Evolutionary conservation across 225 moss, liverwort and hornwort species (phyloP).

Genomic region (Pseudoscleropodium purum): DNA sequence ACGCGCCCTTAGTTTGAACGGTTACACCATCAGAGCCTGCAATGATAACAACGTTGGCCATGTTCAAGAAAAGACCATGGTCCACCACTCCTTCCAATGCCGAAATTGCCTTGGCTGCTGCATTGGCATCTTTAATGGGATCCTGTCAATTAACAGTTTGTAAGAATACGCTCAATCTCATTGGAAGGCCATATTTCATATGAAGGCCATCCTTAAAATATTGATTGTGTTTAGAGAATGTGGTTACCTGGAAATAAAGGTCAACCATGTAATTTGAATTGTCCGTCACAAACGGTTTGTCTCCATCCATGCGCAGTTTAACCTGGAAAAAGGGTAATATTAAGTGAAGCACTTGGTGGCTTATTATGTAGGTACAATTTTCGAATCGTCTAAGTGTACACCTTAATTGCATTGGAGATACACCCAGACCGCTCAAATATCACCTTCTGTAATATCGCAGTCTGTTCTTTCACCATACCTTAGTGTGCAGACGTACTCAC

Average conservation of each 20-base stretch:
- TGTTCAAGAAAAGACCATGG: constrained; percentile 81
- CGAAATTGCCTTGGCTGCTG: constrained; percentile 69
- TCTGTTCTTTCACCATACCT: background rate
- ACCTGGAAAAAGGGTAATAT: constrained; percentile 13
- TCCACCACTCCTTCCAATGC: constrained; percentile 82
- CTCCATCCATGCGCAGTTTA: constrained; percentile 66
- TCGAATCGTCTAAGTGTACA: background rate
- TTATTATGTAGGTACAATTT: background rate
- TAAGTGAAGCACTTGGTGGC: background rate
- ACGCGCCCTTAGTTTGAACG: constrained; percentile 49
- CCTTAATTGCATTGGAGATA: background rate
- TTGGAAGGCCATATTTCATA: background rate
- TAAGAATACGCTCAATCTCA: background rate
- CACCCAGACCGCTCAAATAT: background rate
- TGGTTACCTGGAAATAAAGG: constrained; percentile 70
- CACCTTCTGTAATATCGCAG: background rate
- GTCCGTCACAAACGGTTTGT: constrained; percentile 74
- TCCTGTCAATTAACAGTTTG: constrained; percentile 21
- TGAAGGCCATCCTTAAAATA: background rate
- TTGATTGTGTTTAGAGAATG: background rate
- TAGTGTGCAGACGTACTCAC: background rate
- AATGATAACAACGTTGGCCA: constrained; percentile 81
- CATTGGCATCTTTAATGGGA: constrained; percentile 70
- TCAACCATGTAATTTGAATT: constrained; percentile 91
- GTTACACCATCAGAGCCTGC: constrained; percentile 68